phyloP scores from a whole-genome alignment of 2,329 filamentous ascomycete genomes.

The Xylaria digitata region DNA sequence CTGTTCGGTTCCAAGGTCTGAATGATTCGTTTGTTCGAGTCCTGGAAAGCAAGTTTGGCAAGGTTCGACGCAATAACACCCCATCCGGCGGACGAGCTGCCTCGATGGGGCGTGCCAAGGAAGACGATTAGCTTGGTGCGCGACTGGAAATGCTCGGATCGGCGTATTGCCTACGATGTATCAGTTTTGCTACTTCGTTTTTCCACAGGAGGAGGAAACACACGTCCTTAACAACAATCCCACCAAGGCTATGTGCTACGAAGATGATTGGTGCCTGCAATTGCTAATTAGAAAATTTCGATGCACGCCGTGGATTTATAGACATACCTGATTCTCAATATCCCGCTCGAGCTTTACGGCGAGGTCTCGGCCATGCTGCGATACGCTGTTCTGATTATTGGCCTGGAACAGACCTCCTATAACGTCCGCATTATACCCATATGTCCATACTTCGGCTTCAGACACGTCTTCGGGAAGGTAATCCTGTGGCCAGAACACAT shows the following conservation, averaged over 20 bases:
- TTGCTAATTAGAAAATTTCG: not conserved
- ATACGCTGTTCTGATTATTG: constrained; percentile 54
- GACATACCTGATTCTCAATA: constrained; percentile 47
- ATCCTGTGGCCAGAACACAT: constrained; percentile 21
- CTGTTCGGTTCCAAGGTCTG: constrained; percentile 49
- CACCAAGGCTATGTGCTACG: constrained; percentile 21
- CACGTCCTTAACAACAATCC: constrained; percentile 21
- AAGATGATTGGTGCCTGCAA: constrained; percentile 23
- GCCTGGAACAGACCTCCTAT: constrained; percentile 51
- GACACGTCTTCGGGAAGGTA: constrained; percentile 42
- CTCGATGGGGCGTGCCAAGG: constrained; percentile 56
- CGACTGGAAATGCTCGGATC: constrained; percentile 44
- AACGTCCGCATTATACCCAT: constrained; percentile 55
- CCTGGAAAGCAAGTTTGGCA: constrained; percentile 49
- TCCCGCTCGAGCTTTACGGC: constrained; percentile 49
- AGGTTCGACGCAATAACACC: constrained; percentile 51
- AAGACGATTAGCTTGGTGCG: constrained; percentile 53
- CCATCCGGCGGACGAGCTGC: constrained; percentile 50
- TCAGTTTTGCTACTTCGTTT: not conserved
- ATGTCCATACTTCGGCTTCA: constrained; percentile 54
- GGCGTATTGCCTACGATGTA: constrained; percentile 43
- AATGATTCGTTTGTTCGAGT: constrained; percentile 51
- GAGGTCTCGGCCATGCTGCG: constrained; percentile 51
- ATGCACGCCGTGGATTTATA: not conserved
- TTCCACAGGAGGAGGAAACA: not conserved